Percentiles rank a stretch among this genome's conserved stretches.
These are phyloP conservation scores for Camelina neglecta DNA, from an alignment of 345 rosid species.

Conservation along the genomic window DNA sequence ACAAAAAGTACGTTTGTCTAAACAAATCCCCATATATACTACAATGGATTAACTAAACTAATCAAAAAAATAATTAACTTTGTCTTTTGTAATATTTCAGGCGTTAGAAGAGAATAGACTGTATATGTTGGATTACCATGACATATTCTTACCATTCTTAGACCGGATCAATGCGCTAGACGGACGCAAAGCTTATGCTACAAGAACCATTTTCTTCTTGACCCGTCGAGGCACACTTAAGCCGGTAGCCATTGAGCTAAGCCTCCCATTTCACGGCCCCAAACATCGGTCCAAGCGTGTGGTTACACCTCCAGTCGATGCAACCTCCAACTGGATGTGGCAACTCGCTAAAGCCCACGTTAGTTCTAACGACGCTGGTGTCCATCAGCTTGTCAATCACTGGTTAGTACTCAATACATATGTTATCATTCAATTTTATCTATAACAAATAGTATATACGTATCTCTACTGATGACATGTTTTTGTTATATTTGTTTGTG, in stretches of 20 bases:
- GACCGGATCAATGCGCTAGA: conserved; percentile 83
- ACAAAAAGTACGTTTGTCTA: conserved; percentile 60
- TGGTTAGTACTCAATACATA: conserved; percentile 49
- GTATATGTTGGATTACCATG: conserved; percentile 82
- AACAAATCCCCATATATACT: neutral
- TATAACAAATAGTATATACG: neutral
- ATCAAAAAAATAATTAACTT: neutral
- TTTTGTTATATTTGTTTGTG: neutral
- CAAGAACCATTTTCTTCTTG: conserved; percentile 82
- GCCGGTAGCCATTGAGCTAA: conserved; percentile 91
- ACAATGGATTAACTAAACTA: neutral
- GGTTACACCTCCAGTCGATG: conserved; percentile 72
- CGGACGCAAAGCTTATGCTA: conserved; percentile 88
- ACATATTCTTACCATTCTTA: conserved; percentile 79
- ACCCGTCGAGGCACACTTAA: conserved; percentile 72
- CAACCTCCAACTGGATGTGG: conserved; percentile 91
- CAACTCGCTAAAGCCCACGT: conserved; percentile 97
- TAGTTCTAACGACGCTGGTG: conserved; percentile 89
- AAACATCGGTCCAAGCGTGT: conserved; percentile 73
- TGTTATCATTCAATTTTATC: too few species aligned
- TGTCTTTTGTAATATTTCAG: conserved; percentile 46
- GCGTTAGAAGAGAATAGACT: conserved; percentile 82
- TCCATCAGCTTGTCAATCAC: conserved; percentile 90
- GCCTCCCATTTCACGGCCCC: conserved; percentile 45
- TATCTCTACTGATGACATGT: neutral